These are phyloP conservation scores for Cenchrus fungigraminus DNA, from an alignment of 176 grass and related monocot species.

Conservation along the genomic window DNA sequence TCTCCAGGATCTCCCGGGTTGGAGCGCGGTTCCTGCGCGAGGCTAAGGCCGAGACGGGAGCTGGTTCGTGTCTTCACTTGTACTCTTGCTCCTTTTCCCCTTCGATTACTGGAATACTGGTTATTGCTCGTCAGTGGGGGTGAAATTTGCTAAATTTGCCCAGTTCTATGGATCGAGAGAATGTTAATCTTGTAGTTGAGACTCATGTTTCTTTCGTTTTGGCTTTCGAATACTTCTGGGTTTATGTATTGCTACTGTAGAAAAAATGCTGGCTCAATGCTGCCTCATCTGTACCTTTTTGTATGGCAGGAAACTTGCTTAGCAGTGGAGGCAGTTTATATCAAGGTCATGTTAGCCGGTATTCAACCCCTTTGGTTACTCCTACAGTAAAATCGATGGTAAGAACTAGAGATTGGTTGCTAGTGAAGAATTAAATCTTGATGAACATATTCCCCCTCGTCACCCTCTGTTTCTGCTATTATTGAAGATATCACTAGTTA, in stretches of 20 bases:
- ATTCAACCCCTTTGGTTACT: constrained; percentile 33
- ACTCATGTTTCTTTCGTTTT: background rate
- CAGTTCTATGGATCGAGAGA: background rate
- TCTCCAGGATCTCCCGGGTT: constrained; percentile 54
- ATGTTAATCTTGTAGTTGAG: background rate
- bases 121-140: background rate
- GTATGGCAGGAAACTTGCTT: constrained; percentile 31
- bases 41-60: constrained; percentile 6
- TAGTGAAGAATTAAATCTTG: background rate
- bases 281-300: background rate
- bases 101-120: background rate
- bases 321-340: constrained; percentile 20
- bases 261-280: background rate
- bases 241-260: background rate
- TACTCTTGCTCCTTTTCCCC: background rate
- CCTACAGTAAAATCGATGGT: background rate
- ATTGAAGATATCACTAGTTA: background rate
- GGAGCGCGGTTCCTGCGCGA: constrained; percentile 44
- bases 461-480: background rate
- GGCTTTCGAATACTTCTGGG: background rate
- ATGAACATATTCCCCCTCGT: background rate
- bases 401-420: constrained; percentile 1
- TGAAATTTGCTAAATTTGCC: background rate
- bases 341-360: constrained; percentile 1
- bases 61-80: constrained; percentile 34